Evolutionary conservation across 306 rosid species (phyloP).

Genomic region (Prunus salicina): DNA sequence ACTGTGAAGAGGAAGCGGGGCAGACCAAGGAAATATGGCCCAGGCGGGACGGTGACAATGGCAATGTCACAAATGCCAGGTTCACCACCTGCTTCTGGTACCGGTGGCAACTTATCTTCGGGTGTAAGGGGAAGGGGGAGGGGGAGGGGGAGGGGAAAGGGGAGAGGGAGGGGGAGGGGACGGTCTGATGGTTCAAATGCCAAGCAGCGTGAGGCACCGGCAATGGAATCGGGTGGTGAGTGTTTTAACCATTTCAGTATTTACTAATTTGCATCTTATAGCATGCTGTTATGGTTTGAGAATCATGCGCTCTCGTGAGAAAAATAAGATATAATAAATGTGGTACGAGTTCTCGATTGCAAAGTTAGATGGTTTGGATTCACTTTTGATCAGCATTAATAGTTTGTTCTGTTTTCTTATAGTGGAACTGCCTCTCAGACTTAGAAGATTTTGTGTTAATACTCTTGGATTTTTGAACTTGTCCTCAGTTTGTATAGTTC

Average conservation of each 20-base stretch:
- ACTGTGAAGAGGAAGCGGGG: constrained; percentile 70
- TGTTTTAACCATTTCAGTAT: constrained; percentile 6
- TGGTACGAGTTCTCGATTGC: constrained; percentile 10
- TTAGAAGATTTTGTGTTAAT: constrained; percentile 4
- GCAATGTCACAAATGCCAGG: constrained; percentile 72
- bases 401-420: constrained; percentile 16
- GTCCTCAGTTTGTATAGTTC: constrained; percentile 1
- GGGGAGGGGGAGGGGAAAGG: constrained; percentile 12
- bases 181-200: constrained; percentile 46
- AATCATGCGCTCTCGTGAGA: neutral
- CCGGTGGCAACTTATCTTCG: constrained; percentile 41
- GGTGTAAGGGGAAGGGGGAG: constrained; percentile 29
- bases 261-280: constrained; percentile 1
- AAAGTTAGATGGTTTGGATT: constrained; percentile 3
- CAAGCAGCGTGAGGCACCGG: constrained; percentile 56
- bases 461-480: constrained; percentile 2
- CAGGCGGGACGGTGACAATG: constrained; percentile 74
- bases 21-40: constrained; percentile 83
- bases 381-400: constrained; percentile 5
- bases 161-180: constrained; percentile 31
- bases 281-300: neutral
- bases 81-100: constrained; percentile 53
- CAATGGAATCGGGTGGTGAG: constrained; percentile 54
- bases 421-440: constrained; percentile 12
- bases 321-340: constrained; percentile 8